Base-by-base conservation (phyloP, 2,329 filamentous ascomycete species). In the Ceratocystiopsis sp. region DNA sequence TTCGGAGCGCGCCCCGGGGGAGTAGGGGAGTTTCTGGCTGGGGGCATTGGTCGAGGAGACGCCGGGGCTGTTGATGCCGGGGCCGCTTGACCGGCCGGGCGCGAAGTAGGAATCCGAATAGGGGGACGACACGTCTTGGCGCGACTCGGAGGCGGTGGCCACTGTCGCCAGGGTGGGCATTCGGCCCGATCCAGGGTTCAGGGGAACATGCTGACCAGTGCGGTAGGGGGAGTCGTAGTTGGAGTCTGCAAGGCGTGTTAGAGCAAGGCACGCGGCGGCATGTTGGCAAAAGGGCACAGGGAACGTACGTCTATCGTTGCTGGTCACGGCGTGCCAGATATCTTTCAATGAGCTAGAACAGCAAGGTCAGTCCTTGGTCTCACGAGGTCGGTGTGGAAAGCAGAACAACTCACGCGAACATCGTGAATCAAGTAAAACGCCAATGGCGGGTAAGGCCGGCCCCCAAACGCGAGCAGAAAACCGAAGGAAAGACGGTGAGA, bases 301-400 rank as follows among this genome's bases (percentile, higher is more conserved):
- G 41, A 42, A 65, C 75, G 57, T 64, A 80, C 75, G 75, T 63
- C 75, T 65, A 59, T 80, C 75, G 65, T 80, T 68, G 53, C 75
- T 80, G 62, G 75, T 80, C 73, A 80, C 91, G 53, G 82, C 77
- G 70, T 96, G 91, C 91, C 91, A 98, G 66, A 98, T 89, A 49
- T 82, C 83, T 63, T 82, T 82, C 63, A 91, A 82, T 62, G 80
- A 37, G 7, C 9, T 2, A 38, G 17, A 15, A 14, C 19, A 14
- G 17, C 16, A 7, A 45, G 25, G 35, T n/a, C 19, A 21, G 21
- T 8, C 21, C 21, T 21, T 21, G 21, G 21, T 21, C 21, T 21
- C 8, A 4, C 21, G 21, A 21, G 4, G 8, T 21, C 4, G 21
- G 21, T n/a, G 21, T 4, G 21, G 21, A 21, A 4, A 21, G 21